These are phyloP conservation scores for Phaffia rhodozyma DNA, from an alignment of 1,284 basidiomycete genomes.

Conservation along the genomic window DNA sequence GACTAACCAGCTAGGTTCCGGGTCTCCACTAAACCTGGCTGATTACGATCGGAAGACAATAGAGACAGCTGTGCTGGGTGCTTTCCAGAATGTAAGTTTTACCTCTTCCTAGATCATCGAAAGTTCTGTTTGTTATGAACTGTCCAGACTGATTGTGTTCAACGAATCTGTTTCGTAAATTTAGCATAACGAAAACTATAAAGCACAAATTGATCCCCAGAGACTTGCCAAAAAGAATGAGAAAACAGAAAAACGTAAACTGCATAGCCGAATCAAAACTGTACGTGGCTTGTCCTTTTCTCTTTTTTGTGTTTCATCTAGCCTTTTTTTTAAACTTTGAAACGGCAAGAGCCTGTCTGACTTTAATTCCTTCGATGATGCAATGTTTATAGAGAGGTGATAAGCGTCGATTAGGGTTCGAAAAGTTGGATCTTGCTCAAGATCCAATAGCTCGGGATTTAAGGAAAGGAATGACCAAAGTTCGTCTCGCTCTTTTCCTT, in stretches of 20 bases:
- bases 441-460: not conserved
- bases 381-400: not conserved
- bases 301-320: too few species aligned
- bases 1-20: not conserved
- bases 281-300: too few species aligned
- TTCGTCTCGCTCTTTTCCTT: too few species aligned
- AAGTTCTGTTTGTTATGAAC: too few species aligned
- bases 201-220: slow-evolving; percentile 1
- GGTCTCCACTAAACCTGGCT: not conserved
- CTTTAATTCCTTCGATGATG: too few species aligned
- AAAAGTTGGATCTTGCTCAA: not conserved
- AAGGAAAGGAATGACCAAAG: not conserved
- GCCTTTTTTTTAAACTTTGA: too few species aligned
- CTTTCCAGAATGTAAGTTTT: not conserved
- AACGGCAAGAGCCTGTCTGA: too few species aligned
- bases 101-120: not conserved
- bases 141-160: too few species aligned
- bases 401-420: not conserved
- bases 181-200: not conserved
- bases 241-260: not conserved
- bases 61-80: not conserved
- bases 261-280: not conserved
- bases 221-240: not conserved
- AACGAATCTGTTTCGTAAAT: not conserved
- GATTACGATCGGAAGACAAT: not conserved